Base-by-base conservation (phyloP, 2,329 filamentous ascomycete genomes). In the Sporothrix euskadiensis region DNA sequence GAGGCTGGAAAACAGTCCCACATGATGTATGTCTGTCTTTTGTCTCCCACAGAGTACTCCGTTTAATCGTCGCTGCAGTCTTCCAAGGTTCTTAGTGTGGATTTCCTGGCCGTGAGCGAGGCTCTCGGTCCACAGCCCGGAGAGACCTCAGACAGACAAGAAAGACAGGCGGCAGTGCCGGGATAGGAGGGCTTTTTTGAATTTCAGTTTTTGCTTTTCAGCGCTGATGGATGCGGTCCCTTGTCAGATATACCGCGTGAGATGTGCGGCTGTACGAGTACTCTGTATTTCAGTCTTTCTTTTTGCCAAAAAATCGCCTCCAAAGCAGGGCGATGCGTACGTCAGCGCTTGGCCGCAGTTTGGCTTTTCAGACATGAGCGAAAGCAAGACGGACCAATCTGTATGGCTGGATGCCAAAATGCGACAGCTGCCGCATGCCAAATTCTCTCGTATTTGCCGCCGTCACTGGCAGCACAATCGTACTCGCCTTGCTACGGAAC, bases 321-420 rank as follows among this genome's bases (percentile, higher is more conserved):
- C 22, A 59, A 59, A 35, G 56, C 56, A 59, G 22, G 61, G 35
- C 39, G 19, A 30, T 19, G 61, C 61, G 12, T 66, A 66, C 61
- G 61, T 66, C 61, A 66, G 61, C 61, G 39, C 61, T 66, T 66
- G 39, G 61, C 61, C 61, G 61, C 61, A 66, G 61, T 19, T 19
- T 49, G 4, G 44, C 3, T 16, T 49, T 49, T 30, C 16, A 66
- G 39, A 66, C 22, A 8, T 2, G 12, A 66, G 22, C 35, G 41
- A 47, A 10, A 16, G 61, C 61, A 39, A 47, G 39, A 47, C 39
- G n/a, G 35, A 41, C 44, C n/a, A 5, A 22, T 63, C 59, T 63
- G 35, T 41, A 41, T 63, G 35, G 59, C 12, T 7, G 35, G n/a
- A 44, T 44, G 35, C 35, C 19, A 26, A 41, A 26, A 54, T 12